These are phyloP conservation scores for Aspergillus campestris DNA, from an alignment of 495 filamentous ascomycete species.

Conservation along the genomic window DNA sequence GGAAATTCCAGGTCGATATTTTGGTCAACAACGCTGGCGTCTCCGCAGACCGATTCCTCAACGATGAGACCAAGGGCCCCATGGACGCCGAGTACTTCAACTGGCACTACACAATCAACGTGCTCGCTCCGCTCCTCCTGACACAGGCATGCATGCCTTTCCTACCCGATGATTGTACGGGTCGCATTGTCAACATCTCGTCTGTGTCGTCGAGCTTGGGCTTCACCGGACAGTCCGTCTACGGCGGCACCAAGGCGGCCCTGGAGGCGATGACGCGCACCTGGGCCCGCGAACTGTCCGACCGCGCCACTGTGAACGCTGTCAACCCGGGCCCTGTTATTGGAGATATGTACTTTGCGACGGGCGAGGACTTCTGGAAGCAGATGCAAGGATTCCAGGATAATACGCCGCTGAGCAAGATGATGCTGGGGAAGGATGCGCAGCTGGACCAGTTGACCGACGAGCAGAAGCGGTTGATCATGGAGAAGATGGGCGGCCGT, in stretches of 20 bases:
- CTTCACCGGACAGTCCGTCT: conserved; percentile 64
- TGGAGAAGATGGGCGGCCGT: conserved; percentile 54
- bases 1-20: conserved; percentile 69
- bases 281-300: conserved; percentile 74
- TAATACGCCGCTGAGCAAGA: conserved; percentile 55
- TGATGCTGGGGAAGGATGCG: conserved; percentile 33
- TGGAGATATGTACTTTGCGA: conserved; percentile 64
- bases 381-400: conserved; percentile 54
- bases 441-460: conserved; percentile 46
- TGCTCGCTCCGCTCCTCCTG: conserved; percentile 75
- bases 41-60: conserved; percentile 49
- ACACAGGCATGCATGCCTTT: conserved; percentile 60
- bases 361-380: conserved; percentile 45
- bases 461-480: conserved; percentile 50
- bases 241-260: conserved; percentile 84
- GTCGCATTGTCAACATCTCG: conserved; percentile 73
- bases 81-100: conserved; percentile 53
- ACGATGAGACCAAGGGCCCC: conserved; percentile 41
- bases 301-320: conserved; percentile 73
- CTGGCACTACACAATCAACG: conserved; percentile 71
- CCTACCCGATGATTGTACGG: conserved; percentile 65
- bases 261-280: conserved; percentile 88
- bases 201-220: conserved; percentile 62
- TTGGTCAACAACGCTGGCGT: conserved; percentile 85
- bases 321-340: conserved; percentile 84